Base-by-base conservation (phyloP, 108 stramenopile species). In the Craspedostauros australis region DNA sequence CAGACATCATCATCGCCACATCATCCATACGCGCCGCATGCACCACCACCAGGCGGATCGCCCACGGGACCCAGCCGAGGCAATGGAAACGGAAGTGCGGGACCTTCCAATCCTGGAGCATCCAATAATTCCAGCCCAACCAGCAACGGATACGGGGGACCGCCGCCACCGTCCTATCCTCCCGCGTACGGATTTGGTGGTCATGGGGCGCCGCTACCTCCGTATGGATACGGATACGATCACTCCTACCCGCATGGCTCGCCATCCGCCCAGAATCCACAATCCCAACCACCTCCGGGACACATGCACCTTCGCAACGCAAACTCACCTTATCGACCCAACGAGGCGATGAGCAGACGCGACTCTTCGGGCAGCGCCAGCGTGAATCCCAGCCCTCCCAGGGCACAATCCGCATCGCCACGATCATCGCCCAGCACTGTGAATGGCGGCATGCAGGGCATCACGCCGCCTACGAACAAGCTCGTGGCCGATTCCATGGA, bases 401-500 rank as follows among this genome's bases (percentile, higher is more conserved):
- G n/a, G n/a, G n/a, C 0, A 37, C 36, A 37, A 37, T 37, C 36
- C 36, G n/a, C 36, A n/a, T n/a, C n/a, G n/a, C n/a, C n/a, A n/a
- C n/a, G n/a, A n/a, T n/a, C n/a, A n/a, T n/a, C n/a, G n/a, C n/a
- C n/a, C n/a, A n/a, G n/a, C n/a, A n/a, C n/a, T n/a, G n/a, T n/a
- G n/a, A n/a, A n/a, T n/a, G n/a, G 36, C 14, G n/a, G 14, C 36
- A 37, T 37, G n/a, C 14, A 37, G n/a, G n/a, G n/a, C 14, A 37
- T n/a, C 36, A 37, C 36, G n/a, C n/a, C 25, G n/a, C 14, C 36
- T 30, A 7, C 46, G 32, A 48, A 19, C 47, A 55, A 46, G 22
- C 5, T 28, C 1, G 16, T 57, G n/a, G 62, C 54, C 5, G 39
- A 64, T 20, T 55, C 24, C 22, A 49, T 59, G 11, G 70, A 77